phyloP scores from a whole-genome alignment of 192 early-diverging fungal species.

The Chytriomyces sp. region DNA sequence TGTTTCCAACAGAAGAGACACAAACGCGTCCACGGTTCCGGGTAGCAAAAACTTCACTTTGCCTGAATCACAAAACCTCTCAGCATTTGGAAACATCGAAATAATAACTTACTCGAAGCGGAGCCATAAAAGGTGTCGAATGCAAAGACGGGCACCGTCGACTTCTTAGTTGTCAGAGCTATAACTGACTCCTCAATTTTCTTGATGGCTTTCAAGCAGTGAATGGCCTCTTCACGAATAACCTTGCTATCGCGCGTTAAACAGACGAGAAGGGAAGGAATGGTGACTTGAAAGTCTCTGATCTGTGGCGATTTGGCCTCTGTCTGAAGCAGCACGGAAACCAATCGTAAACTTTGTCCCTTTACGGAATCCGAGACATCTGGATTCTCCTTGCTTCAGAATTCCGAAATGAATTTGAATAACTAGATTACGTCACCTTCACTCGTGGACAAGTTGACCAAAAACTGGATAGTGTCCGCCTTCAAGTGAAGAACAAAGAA shows the following conservation, averaged over 20 bases:
- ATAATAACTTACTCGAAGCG: constrained; percentile 19
- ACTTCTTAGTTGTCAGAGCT: constrained; percentile 23
- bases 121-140: constrained; percentile 65
- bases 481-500: constrained; percentile 8
- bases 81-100: neutral
- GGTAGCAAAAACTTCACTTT: constrained; percentile 61
- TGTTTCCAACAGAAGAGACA: constrained; percentile 49
- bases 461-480: constrained; percentile 3
- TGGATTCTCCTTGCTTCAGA: neutral
- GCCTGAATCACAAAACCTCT: neutral
- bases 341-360: constrained; percentile 22
- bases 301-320: neutral
- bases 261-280: constrained; percentile 71
- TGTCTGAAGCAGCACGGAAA: constrained; percentile 9
- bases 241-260: constrained; percentile 55
- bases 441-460: constrained; percentile 1
- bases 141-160: constrained; percentile 50
- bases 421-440: neutral
- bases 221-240: constrained; percentile 66
- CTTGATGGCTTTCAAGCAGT: constrained; percentile 61
- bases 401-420: neutral
- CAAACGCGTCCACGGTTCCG: constrained; percentile 48
- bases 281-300: constrained; percentile 53
- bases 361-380: neutral
- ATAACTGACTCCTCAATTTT: constrained; percentile 25